Evolutionary conservation across 164 flowering plant species (phyloP).

Genomic region (Echeveria elegans): DNA sequence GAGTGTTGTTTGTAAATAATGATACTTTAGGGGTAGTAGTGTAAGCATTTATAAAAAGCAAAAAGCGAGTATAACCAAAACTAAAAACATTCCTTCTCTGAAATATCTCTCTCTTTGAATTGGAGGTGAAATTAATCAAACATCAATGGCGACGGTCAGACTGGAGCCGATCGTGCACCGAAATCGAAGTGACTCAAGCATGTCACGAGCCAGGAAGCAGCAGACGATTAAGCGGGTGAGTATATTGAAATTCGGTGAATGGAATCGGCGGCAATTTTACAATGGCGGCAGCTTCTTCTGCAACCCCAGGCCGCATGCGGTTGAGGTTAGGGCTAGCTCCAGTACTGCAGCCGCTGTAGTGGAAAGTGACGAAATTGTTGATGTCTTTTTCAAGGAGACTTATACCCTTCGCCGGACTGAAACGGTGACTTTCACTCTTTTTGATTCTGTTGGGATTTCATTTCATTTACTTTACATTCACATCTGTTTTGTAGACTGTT

Average conservation of each 20-base stretch:
- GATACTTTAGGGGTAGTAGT: too few species aligned
- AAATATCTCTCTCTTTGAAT: neutral
- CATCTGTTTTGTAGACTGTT: neutral
- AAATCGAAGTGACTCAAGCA: slow-evolving; percentile 16
- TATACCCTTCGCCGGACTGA: slow-evolving; percentile 40
- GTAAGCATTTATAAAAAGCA: too few species aligned
- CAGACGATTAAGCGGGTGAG: slow-evolving; percentile 9
- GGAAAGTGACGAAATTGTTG: slow-evolving; percentile 24
- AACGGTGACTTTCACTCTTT: too few species aligned
- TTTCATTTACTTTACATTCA: neutral
- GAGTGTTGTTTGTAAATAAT: too few species aligned
- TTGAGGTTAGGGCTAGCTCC: slow-evolving; percentile 24
- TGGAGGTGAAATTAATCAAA: neutral
- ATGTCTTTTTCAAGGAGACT: slow-evolving; percentile 35
- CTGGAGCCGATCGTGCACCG: slow-evolving; percentile 27
- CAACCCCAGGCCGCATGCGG: slow-evolving; percentile 22
- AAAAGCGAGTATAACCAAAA: neutral
- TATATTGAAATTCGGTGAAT: slow-evolving; percentile 16
- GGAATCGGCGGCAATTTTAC: slow-evolving; percentile 6
- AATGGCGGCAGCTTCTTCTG: slow-evolving; percentile 27
- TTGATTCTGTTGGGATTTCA: neutral
- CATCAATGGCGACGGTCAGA: slow-evolving; percentile 25
- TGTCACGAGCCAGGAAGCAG: slow-evolving; percentile 12
- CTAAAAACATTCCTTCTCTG: neutral
- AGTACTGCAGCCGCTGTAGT: slow-evolving; percentile 21